Percentiles rank a stretch among this genome's conserved stretches.
Conservation (phyloP, 176 grass and related monocot species). For the Themeda triandra region DNA sequence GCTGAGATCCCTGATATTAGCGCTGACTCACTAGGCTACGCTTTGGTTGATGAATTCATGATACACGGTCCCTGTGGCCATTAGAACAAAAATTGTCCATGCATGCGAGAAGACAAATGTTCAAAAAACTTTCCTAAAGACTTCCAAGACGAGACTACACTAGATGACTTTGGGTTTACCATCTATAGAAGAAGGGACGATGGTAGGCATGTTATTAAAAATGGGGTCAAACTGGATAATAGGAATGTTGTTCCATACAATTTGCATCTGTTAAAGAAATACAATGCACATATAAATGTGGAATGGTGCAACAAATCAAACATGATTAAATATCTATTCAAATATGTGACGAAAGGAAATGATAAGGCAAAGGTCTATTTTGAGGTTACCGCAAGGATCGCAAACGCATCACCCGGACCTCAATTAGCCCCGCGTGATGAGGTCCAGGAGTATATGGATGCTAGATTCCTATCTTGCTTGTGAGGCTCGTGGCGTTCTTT, state of each 20-base stretch:
- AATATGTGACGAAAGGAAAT: neutral
- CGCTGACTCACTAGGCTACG: neutral
- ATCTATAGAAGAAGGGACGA: neutral
- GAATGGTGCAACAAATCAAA: neutral
- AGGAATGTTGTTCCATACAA: neutral
- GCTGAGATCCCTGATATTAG: neutral
- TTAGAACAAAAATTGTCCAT: neutral
- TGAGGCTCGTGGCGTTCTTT: neutral
- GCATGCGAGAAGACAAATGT: neutral
- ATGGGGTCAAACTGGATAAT: neutral
- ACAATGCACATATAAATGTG: neutral
- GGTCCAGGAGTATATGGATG: neutral
- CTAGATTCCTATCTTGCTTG: neutral
- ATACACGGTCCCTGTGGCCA: neutral
- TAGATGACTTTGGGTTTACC: neutral
- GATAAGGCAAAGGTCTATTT: neutral
- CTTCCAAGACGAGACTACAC: neutral
- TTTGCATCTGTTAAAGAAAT: neutral
- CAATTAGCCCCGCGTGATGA: neutral
- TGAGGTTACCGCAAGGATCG: neutral
- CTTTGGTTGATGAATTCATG: neutral
- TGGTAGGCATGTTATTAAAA: neutral
- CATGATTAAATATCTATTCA: neutral
- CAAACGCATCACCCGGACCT: neutral
- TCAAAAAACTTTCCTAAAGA: neutral